These are phyloP conservation scores for Saccharata proteae DNA, from an alignment of 2,329 filamentous ascomycete genomes.

Conservation along the genomic window DNA sequence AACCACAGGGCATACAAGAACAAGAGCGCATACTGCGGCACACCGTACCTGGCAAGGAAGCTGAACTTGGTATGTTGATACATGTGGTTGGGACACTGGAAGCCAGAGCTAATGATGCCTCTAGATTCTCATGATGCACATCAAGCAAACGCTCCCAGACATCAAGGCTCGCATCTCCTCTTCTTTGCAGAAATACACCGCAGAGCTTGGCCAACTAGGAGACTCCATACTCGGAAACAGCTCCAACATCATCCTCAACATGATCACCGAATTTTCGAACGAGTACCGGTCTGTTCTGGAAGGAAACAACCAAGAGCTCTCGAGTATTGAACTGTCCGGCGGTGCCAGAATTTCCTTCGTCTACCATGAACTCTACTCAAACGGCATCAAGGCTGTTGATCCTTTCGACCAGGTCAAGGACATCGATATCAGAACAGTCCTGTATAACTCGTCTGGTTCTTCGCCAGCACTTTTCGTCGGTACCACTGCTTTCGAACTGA, in stretches of 20 bases:
- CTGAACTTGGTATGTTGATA: slow-evolving; percentile 58
- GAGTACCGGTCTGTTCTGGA: slow-evolving; percentile 95
- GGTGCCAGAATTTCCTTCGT: slow-evolving; percentile 98
- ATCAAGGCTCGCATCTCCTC: slow-evolving; percentile 96
- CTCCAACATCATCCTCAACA: slow-evolving; percentile 92
- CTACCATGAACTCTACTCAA: slow-evolving; percentile 96
- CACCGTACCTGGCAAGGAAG: slow-evolving; percentile 90
- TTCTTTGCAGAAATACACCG: slow-evolving; percentile 80
- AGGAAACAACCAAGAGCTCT: slow-evolving; percentile 92
- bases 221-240: slow-evolving; percentile 94
- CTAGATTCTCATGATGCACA: slow-evolving; percentile 98
- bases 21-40: slow-evolving; percentile 97
- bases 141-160: slow-evolving; percentile 96
- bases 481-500: slow-evolving; percentile 94
- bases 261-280: slow-evolving; percentile 97
- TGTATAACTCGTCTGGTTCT: slow-evolving; percentile 98
- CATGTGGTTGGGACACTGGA: background rate
- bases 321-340: slow-evolving; percentile 85
- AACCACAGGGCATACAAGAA: slow-evolving; percentile 98
- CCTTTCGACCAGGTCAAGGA: slow-evolving; percentile 97
- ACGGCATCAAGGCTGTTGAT: slow-evolving; percentile 94
- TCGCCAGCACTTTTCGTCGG: slow-evolving; percentile 94
- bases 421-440: slow-evolving; percentile 87
- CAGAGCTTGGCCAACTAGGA: slow-evolving; percentile 71
- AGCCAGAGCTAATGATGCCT: slow-evolving; percentile 14